Percentiles rank a stretch among this genome's conserved stretches.
Conservation (phyloP, 352 stramenopile species). For the Thalassiosira mediterranea region DNA sequence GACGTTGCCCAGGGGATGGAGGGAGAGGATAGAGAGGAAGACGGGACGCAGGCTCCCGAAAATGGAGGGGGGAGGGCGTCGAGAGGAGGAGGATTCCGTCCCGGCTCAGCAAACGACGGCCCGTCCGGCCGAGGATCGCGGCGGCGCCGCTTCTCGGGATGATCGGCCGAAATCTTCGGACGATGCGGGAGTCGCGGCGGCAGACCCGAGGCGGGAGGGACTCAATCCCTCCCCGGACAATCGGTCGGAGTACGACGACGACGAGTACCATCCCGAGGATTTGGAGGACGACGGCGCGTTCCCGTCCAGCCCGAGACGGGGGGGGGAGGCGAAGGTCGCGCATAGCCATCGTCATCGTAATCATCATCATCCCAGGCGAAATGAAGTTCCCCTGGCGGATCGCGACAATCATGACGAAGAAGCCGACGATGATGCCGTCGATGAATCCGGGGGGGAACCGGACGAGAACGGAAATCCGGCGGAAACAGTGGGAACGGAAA, state of each 20-base stretch:
- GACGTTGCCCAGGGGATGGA: conserved; percentile 31
- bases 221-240: too few relatives aligned
- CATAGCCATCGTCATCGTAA: conserved; percentile 9
- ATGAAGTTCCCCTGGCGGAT: neutral
- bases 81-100: neutral
- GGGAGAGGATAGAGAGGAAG: conserved; percentile 36
- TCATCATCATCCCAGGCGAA: neutral
- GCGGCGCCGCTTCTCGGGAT: neutral
- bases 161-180: neutral
- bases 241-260: conserved; percentile 9
- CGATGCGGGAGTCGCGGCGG: neutral
- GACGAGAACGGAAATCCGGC: too few relatives aligned
- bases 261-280: conserved; percentile 18
- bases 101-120: neutral
- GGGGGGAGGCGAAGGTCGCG: too few relatives aligned
- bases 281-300: conserved; percentile 21
- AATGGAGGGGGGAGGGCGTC: conserved; percentile 9
- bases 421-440: too few relatives aligned
- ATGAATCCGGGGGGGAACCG: too few relatives aligned
- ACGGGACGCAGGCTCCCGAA: conserved; percentile 3
- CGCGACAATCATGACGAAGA: too few relatives aligned
- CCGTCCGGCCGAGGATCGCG: neutral
- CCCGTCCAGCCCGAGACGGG: neutral
- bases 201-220: too few relatives aligned
- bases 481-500: too few relatives aligned